These are phyloP conservation scores for maize (Zea mays) DNA, from an alignment of 176 grass and related monocot species.

Conservation along the genomic window DNA sequence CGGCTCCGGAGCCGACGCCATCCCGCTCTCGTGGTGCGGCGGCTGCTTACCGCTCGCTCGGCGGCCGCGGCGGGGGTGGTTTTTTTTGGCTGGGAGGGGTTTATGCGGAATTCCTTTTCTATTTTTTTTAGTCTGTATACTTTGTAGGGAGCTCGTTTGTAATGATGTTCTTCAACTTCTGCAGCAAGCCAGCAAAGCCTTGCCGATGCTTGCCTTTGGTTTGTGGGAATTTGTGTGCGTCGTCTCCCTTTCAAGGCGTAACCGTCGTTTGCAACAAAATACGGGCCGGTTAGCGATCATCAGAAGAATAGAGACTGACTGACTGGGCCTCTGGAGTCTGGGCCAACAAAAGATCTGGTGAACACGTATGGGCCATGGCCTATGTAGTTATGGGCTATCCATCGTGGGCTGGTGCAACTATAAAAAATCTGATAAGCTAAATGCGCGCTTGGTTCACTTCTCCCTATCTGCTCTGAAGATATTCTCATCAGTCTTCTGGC, in stretches of 20 bases:
- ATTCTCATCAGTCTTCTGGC: too few species aligned
- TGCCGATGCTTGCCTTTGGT: not conserved
- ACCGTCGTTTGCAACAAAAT: not conserved
- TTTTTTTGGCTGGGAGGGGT: conserved; percentile 25
- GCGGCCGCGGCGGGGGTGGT: conserved; percentile 8
- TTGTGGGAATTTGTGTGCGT: conserved; percentile 1
- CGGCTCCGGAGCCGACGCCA: conserved; percentile 44
- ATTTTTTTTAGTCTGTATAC: not conserved
- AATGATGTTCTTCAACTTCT: conserved; percentile 25
- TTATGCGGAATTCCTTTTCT: conserved; percentile 20
- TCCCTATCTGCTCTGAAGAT: too few species aligned
- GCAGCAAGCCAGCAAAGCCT: conserved; percentile 15
- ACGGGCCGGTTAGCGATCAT: not conserved
- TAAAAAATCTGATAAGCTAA: too few species aligned
- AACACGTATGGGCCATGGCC: too few species aligned
- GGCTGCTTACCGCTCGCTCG: conserved; percentile 16
- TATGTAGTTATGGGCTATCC: too few species aligned
- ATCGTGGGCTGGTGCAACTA: too few species aligned
- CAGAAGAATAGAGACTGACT: not conserved
- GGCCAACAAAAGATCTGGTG: not conserved
- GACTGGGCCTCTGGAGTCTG: not conserved
- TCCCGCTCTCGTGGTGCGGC: conserved; percentile 22
- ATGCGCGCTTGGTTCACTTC: too few species aligned
- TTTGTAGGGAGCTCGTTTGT: not conserved
- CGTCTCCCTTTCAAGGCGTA: not conserved